These are phyloP conservation scores for Breynia disticha DNA, from an alignment of 441 rosid species.

Conservation along the genomic window DNA sequence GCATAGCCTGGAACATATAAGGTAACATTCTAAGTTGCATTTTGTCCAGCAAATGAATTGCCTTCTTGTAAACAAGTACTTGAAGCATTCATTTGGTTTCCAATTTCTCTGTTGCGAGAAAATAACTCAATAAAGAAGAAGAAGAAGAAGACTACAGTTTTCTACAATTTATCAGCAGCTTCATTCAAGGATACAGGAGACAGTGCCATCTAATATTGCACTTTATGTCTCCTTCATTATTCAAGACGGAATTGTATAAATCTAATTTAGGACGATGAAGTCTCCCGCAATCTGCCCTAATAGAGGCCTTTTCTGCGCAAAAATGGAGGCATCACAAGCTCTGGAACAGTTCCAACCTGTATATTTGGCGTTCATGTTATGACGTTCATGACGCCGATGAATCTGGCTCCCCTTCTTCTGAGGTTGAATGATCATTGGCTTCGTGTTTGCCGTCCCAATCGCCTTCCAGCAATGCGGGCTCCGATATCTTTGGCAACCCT, in stretches of 20 bases:
- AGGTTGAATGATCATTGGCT: conserved; percentile 30
- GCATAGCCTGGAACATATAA: too few species aligned
- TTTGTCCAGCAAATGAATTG: too few species aligned
- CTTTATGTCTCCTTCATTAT: too few species aligned
- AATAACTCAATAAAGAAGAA: too few species aligned
- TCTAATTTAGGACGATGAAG: conserved; percentile 11
- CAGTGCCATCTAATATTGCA: too few species aligned
- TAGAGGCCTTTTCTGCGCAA: conserved; percentile 21
- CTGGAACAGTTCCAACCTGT: conserved; percentile 8
- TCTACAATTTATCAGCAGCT: too few species aligned
- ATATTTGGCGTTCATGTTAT: not conserved
- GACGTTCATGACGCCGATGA: conserved; percentile 33
- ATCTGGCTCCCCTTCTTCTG: conserved; percentile 44
- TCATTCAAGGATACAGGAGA: too few species aligned
- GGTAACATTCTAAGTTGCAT: too few species aligned
- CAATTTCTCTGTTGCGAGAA: too few species aligned
- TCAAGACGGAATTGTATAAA: conserved; percentile 9
- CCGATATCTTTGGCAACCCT: conserved; percentile 23
- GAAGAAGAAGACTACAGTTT: too few species aligned
- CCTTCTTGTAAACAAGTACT: too few species aligned
- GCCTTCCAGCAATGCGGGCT: conserved; percentile 22
- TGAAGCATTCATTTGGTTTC: too few species aligned
- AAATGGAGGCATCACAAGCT: conserved; percentile 24
- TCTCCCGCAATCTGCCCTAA: conserved; percentile 23
- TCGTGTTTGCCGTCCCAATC: conserved; percentile 38